Evolutionary conservation across 768 basidiomycete species (phyloP).

Genomic region (Cyclocybe cylindracea): DNA sequence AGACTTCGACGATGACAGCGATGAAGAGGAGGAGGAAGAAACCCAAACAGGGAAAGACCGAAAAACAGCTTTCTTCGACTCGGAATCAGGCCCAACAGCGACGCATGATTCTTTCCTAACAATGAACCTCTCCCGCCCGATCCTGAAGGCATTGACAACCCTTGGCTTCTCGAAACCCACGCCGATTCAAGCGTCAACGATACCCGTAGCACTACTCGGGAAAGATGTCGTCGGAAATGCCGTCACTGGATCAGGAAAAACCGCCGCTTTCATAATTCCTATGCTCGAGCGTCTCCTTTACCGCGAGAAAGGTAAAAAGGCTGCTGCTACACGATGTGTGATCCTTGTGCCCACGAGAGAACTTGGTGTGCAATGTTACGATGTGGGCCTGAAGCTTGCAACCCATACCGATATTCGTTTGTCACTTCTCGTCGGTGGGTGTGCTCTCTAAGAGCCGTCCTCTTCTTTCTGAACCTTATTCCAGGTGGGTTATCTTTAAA

Average conservation of each 20-base stretch:
- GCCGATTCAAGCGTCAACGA: conserved; percentile 92
- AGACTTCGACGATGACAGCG: conserved; percentile 24
- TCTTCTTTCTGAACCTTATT: conserved; percentile 4
- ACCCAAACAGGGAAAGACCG: conserved; percentile 71
- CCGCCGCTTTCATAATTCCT: conserved; percentile 95
- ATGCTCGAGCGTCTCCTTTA: conserved; percentile 92
- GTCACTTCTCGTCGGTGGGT: conserved; percentile 87
- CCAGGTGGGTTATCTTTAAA: conserved; percentile 91
- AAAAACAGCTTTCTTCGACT: conserved; percentile 89
- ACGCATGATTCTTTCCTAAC: conserved; percentile 81
- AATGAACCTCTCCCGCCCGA: conserved; percentile 94
- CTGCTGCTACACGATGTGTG: conserved; percentile 86
- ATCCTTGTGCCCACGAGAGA: conserved; percentile 95
- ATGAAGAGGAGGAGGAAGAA: conserved; percentile 40
- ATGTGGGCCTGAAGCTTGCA: conserved; percentile 85
- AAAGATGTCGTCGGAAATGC: conserved; percentile 96
- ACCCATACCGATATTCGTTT: conserved; percentile 88
- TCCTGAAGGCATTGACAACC: conserved; percentile 86
- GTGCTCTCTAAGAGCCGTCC: not conserved
- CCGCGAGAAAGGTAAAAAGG: conserved; percentile 85
- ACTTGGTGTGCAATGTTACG: conserved; percentile 93
- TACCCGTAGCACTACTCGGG: conserved; percentile 91
- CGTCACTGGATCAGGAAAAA: conserved; percentile 98
- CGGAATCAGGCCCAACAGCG: conserved; percentile 47
- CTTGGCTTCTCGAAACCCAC: conserved; percentile 85